Evolutionary conservation across 192 early-diverging fungal species (phyloP), one percentile per base, ranked within the genome.

Genomic region (Coemansia nantahalensis): DNA sequence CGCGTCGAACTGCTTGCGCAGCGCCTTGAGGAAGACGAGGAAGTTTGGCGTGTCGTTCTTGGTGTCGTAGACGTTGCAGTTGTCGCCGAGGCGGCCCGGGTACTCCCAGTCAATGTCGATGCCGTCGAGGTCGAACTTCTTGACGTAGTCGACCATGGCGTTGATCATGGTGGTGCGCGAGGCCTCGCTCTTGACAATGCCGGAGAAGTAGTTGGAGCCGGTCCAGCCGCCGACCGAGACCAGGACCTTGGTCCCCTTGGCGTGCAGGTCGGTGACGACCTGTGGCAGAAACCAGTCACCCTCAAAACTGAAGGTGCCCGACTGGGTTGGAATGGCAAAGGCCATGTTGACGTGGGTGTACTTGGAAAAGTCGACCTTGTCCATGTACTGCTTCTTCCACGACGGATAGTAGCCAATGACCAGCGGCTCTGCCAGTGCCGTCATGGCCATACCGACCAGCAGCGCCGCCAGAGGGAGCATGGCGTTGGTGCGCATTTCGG

Each of bases 1-100:
- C 17, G 4, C 49, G 44, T 44, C 59, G 40, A 52, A 62, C 8
- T 34, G 35, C 32, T 30, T 17, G 51, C 49, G 79, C 75, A 91
- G 57, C 18, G 83, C 81, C 47, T 77, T 36, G 21, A 91, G 62
- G 10, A 91, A 71, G 13, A 19, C 48, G 8, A 83, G 64, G 45
- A 79, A 87, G 62, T 91, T 88, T 11, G 71, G 69, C 11, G 82
- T 68, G 54, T 91, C 89, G 45, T 83, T 80, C 2, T 48, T 54
- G 0, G 39, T 47, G 59, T 85, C 83, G 28, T 79, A 56, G 1
- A 45, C 41, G 33, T 74, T 80, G 22, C 70, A 68, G 4, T 47
- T 54, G 26, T 65, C 49, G 14, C 78, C 82, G 15, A 51, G 39
- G n/a, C 78, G 58, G 9, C 89, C 49, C 89, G 80, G 54, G n/a